Evolutionary conservation across 2,329 filamentous ascomycete species (phyloP), one percentile per base, ranked within the genome.

Genomic region (Talaromyces atroroseus): DNA sequence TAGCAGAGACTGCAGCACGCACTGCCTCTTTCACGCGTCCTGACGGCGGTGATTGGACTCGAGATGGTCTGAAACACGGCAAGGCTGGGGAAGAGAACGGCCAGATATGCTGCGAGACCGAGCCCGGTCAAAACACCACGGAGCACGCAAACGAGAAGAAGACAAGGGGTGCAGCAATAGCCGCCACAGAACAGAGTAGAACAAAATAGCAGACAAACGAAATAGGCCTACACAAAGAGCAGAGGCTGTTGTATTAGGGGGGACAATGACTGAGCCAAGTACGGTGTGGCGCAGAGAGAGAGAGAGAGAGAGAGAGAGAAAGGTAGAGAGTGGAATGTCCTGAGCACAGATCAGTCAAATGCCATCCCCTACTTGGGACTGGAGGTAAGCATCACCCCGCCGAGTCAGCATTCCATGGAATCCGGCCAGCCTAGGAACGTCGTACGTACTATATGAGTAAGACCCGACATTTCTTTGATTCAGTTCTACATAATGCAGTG

Each of bases 381-480:
- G n/a, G n/a, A n/a, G n/a, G 32, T 34, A 34, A 36, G 32, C 36
- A 26, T 54, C 42, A 52, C 51, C 50, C 50, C 50, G 50, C 50
- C 29, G 16, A 26, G 18, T 40, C 14, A 36, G 42, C 51, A 54
- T 54, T 54, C 51, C 51, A 36, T 53, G 42, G 14, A 32, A 23
- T 11, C 38, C 21, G 36, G 32, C 36, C 36, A 40, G 8, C 34
- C 48, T n/a, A 8, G n/a, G n/a, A 48, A 32, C 32, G 32, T 36
- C 32, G 32, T 36, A 36, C 32, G 34, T n/a, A 38, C 34, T n/a
- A 38, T 38, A 36, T 5, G 32, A 12, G 32, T 16, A 14, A 2
- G 32, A 10, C 5, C 26, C 26, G 26, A 29, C 7, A 11, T 36
- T 20, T 12, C 32, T 29, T 36, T 51, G 49, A 51, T 36, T 36